Conservation (phyloP, 2,329 filamentous ascomycete genomes). For the Ophiocordyceps camponoti-saundersi region DNA sequence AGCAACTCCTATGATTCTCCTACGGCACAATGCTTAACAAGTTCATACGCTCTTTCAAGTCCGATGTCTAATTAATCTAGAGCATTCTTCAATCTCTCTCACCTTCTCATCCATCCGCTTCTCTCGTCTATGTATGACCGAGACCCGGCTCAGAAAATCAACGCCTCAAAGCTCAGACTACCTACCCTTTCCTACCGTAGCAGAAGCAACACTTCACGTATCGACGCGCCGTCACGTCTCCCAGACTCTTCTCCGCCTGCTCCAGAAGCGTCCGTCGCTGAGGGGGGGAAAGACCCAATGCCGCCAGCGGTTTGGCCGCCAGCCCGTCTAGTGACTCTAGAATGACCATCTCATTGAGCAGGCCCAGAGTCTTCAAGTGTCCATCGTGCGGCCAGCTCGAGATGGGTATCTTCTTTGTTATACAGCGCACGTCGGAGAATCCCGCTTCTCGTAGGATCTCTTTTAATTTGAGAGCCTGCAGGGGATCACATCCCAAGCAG, state of each 20-base stretch:
- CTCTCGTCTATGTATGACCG: too few species aligned
- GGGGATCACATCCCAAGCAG: constrained; percentile 21
- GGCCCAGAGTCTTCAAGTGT: constrained; percentile 21
- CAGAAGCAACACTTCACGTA: constrained; percentile 25
- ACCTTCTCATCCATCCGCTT: too few species aligned
- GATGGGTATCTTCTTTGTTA: constrained; percentile 26
- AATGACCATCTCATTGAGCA: constrained; percentile 25
- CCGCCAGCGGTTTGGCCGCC: constrained; percentile 22
- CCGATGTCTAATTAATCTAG: too few species aligned
- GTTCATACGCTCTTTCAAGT: too few species aligned
- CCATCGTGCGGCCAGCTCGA: constrained; percentile 25
- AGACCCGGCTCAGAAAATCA: too few species aligned
- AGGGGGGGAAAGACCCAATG: constrained; percentile 15
- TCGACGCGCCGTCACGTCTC: constrained; percentile 19
- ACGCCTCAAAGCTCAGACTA: neutral
- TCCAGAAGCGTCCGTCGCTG: constrained; percentile 17
- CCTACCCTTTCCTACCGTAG: constrained; percentile 22
- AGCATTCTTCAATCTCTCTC: too few species aligned
- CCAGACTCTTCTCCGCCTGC: constrained; percentile 15
- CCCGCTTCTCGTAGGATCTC: constrained; percentile 20
- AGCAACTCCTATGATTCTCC: too few species aligned
- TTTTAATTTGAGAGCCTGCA: constrained; percentile 15
- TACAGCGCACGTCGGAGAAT: constrained; percentile 24
- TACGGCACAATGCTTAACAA: too few species aligned
- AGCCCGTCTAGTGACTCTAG: constrained; percentile 23